Base-by-base conservation (phyloP, 2,329 filamentous ascomycete genomes). In the Pestalotiopsis sp. region DNA sequence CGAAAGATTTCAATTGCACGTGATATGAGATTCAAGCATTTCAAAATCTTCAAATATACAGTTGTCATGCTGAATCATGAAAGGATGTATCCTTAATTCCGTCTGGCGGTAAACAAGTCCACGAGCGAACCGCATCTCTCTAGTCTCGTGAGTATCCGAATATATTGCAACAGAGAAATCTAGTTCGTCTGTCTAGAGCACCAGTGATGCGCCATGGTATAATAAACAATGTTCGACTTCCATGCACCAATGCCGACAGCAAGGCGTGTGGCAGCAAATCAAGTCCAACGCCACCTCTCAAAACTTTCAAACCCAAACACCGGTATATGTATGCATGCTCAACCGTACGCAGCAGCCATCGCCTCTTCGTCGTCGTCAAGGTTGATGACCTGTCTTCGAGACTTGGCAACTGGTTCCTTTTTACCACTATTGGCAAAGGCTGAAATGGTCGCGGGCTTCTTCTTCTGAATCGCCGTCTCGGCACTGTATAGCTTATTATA, bases 401-500 rank as follows among this genome's bases (percentile, higher is more conserved):
- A 71, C 31, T 39, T 69, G 45, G 60, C 68, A 3, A 66, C 70
- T 38, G 76, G 68, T 25, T 69, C 67, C 13, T 69, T 69, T 39
- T 70, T 69, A 67, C 73, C 77, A 64, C 79, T 81, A 62, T 76
- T 77, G 31, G 82, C 76, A 66, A 85, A 85, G 36, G 82, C 82
- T 14, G 80, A 71, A 60, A 87, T 81, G 2, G 78, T 74, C 3
- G 74, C 27, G 36, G 72, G 65, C 68, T 74, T 76, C 71, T 77
- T 77, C 31, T 72, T 76, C 66, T 76, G 75, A 64, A 77, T 66
- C 6, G 82, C 83, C 52, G 89, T 82, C 65, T 93, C 92, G 3
- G 92, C 93, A 70, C 90, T 91, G 74, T 92, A 92, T 45, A 99
- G 82, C 75, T 93, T 92, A 71, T 89, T 87, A 79, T 99, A 99